Conservation (phyloP, 1,284 basidiomycete species). For the Cerrena zonata region DNA sequence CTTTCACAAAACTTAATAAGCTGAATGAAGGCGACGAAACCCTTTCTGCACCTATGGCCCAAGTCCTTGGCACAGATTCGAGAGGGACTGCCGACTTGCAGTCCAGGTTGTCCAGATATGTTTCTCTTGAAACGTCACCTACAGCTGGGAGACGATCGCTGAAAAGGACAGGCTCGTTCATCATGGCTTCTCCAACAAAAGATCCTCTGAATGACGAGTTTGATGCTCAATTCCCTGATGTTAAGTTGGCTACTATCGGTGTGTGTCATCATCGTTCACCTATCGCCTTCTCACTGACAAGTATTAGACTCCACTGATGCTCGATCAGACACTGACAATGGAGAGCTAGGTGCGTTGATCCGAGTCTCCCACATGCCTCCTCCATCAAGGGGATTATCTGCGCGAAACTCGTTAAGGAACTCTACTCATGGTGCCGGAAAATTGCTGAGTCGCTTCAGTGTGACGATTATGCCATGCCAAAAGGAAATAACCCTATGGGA, state of each 20-base stretch:
- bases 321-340: neutral
- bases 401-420: neutral
- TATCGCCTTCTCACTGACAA: too few species aligned
- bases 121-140: too few species aligned
- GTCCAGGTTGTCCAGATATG: too few species aligned
- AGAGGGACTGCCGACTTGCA: too few species aligned
- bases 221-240: neutral
- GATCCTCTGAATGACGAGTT: neutral
- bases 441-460: neutral
- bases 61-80: too few species aligned
- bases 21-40: neutral
- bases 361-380: neutral
- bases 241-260: neutral
- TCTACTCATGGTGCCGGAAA: neutral
- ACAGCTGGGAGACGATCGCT: neutral
- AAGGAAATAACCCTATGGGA: constrained; percentile 6
- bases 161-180: neutral
- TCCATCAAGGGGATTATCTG: neutral
- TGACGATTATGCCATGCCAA: neutral
- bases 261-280: neutral
- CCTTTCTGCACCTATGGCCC: too few species aligned
- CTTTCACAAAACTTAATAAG: neutral
- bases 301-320: too few species aligned
- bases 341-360: neutral
- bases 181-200: neutral